Percentiles rank a stretch among this genome's conserved stretches.
Evolutionary conservation across 1,284 basidiomycete genomes (phyloP).

Genomic region (Phlebopus sp.): DNA sequence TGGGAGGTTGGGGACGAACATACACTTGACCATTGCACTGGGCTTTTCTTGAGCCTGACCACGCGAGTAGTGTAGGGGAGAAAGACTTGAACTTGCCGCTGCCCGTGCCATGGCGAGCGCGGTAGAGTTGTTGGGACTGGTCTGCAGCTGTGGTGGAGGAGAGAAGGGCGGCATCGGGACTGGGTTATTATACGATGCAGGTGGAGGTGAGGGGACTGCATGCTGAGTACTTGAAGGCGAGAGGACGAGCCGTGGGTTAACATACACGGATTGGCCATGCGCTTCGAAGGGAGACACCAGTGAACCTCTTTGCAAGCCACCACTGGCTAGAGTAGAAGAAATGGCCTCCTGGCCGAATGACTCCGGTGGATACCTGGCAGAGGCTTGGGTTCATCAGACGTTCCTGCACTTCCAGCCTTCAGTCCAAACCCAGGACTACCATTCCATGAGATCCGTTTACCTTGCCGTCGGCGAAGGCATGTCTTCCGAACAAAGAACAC

Average conservation of each 20-base stretch:
- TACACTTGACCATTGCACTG: conserved; percentile 49
- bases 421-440: conserved; percentile 14
- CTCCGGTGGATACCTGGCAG: conserved; percentile 14
- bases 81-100: conserved; percentile 2
- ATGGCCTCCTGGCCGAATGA: conserved; percentile 13
- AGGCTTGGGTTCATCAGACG: conserved; percentile 20
- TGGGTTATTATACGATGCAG: conserved; percentile 34
- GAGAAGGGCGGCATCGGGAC: no score
- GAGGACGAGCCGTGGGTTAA: conserved; percentile 6
- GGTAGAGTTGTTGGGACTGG: no score
- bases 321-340: conserved; percentile 2
- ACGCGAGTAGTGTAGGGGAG: conserved; percentile 4
- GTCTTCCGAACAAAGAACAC: conserved; percentile 51
- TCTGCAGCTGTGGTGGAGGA: neutral
- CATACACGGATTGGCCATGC: no score
- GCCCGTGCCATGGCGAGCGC: conserved; percentile 8
- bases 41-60: conserved; percentile 16
- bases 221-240: conserved; percentile 15
- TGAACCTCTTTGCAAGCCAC: conserved; percentile 5
- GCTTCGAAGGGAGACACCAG: conserved; percentile 22
- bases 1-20: conserved; percentile 62
- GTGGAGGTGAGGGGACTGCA: conserved; percentile 22
- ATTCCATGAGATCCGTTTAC: conserved; percentile 38
- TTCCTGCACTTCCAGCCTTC: conserved; percentile 14
- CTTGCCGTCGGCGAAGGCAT: conserved; percentile 42